Evolutionary conservation across 257 asterid species (phyloP).

Genomic region (Fraxinus quadrangulata): DNA sequence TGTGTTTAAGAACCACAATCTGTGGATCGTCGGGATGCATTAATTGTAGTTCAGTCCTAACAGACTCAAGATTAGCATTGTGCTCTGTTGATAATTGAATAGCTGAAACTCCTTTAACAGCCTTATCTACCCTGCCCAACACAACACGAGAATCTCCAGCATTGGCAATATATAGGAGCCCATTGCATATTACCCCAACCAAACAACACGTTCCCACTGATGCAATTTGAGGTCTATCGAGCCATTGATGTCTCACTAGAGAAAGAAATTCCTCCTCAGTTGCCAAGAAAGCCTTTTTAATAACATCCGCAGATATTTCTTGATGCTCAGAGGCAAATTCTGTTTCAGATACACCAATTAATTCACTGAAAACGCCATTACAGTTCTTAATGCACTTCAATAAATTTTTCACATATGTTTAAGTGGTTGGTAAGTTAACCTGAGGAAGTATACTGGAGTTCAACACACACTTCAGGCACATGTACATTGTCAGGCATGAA

Average conservation of each 20-base stretch:
- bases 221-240: slow-evolving; percentile 70
- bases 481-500: background rate
- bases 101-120: slow-evolving; percentile 58
- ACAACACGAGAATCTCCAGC: slow-evolving; percentile 95
- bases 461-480: background rate
- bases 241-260: slow-evolving; percentile 76
- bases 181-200: slow-evolving; percentile 79
- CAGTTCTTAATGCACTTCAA: background rate
- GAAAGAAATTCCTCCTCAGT: slow-evolving; percentile 87
- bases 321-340: slow-evolving; percentile 67
- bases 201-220: slow-evolving; percentile 96
- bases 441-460: background rate
- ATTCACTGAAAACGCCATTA: slow-evolving; percentile 5
- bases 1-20: slow-evolving; percentile 81
- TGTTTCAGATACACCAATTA: slow-evolving; percentile 35
- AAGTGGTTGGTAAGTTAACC: background rate
- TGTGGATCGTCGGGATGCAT: slow-evolving; percentile 83
- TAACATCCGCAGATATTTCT: slow-evolving; percentile 66
- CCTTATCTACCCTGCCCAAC: slow-evolving; percentile 64
- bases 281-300: slow-evolving; percentile 75
- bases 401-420: background rate
- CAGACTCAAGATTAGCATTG: slow-evolving; percentile 69
- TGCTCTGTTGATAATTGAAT: slow-evolving; percentile 80
- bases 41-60: slow-evolving; percentile 71
- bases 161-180: slow-evolving; percentile 75